A percentile compares a stretch with the other conserved stretches of the same genome.
phyloP scores from a whole-genome alignment of 2,329 filamentous ascomycete species.

The Magnaporthales sp. region DNA sequence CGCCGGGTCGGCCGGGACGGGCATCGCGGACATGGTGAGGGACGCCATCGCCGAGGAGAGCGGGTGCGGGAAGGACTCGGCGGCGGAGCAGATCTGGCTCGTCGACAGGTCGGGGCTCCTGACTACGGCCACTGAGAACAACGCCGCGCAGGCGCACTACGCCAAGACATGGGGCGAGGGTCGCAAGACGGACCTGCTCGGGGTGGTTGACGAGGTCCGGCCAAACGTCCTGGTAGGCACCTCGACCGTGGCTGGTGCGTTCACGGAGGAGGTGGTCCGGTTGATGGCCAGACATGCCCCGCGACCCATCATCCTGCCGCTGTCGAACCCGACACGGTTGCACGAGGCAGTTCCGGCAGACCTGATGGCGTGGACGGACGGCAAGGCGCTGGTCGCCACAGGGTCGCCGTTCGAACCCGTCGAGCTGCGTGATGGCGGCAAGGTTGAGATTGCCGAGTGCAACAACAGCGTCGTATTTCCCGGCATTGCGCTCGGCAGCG shows the following conservation, averaged over 20 bases:
- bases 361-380: constrained; percentile 68
- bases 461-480: constrained; percentile 85
- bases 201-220: constrained; percentile 60
- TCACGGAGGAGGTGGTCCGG: constrained; percentile 63
- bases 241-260: constrained; percentile 67
- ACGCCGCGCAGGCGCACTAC: constrained; percentile 56
- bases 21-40: constrained; percentile 76
- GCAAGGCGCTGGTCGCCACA: constrained; percentile 71
- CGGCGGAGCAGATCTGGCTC: constrained; percentile 71
- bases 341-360: constrained; percentile 76
- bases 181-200: constrained; percentile 54
- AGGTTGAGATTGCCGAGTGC: constrained; percentile 61
- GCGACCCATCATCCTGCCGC: constrained; percentile 69
- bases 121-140: constrained; percentile 34
- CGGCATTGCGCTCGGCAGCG: constrained; percentile 71
- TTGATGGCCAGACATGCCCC: constrained; percentile 69
- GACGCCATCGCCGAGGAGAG: constrained; percentile 68
- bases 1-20: constrained; percentile 71
- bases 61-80: constrained; percentile 61
- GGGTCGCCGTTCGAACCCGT: constrained; percentile 77
- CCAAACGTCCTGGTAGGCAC: constrained; percentile 81
- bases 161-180: constrained; percentile 51
- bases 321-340: constrained; percentile 77
- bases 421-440: constrained; percentile 38
- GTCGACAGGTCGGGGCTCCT: constrained; percentile 77